A percentile compares a stretch with the other conserved stretches of the same genome.
phyloP scores from a whole-genome alignment of 768 basidiomycete genomes.

The Mycena polygramma region DNA sequence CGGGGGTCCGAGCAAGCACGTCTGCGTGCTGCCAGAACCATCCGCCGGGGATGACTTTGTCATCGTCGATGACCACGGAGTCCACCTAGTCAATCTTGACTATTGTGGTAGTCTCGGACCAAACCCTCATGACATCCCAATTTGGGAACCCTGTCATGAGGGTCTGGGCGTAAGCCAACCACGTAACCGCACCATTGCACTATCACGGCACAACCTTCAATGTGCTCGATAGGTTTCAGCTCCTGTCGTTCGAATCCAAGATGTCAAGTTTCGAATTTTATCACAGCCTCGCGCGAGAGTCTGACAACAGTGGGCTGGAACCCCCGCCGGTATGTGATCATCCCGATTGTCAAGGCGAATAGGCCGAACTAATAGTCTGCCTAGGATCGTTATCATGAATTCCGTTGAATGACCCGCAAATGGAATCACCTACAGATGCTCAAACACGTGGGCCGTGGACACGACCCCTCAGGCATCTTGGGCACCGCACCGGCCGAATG shows the following conservation, averaged over 20 bases:
- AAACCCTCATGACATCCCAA: too few relatives aligned
- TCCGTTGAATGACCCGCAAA: slow-evolving; percentile 30
- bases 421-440: slow-evolving; percentile 40
- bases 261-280: slow-evolving; percentile 19
- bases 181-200: too few relatives aligned
- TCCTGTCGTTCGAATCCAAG: slow-evolving; percentile 12
- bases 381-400: slow-evolving; percentile 34
- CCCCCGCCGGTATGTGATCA: background rate
- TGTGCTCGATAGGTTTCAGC: slow-evolving; percentile 2
- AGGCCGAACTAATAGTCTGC: background rate
- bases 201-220: too few relatives aligned
- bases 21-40: background rate
- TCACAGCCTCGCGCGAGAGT: background rate
- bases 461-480: slow-evolving; percentile 34
- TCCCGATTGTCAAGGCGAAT: background rate
- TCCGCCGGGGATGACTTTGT: background rate
- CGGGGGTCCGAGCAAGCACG: too few relatives aligned
- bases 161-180: too few relatives aligned
- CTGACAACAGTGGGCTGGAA: slow-evolving; percentile 7
- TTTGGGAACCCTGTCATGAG: too few relatives aligned
- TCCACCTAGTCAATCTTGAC: slow-evolving; percentile 2
- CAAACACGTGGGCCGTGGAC: slow-evolving; percentile 36
- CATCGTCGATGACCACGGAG: slow-evolving; percentile 9
- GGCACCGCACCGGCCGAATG: slow-evolving; percentile 32
- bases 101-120: too few relatives aligned